Evolutionary conservation across 768 basidiomycete genomes (phyloP), one percentile per base, ranked within the genome.

Genomic region (Lactarius akahatsu): DNA sequence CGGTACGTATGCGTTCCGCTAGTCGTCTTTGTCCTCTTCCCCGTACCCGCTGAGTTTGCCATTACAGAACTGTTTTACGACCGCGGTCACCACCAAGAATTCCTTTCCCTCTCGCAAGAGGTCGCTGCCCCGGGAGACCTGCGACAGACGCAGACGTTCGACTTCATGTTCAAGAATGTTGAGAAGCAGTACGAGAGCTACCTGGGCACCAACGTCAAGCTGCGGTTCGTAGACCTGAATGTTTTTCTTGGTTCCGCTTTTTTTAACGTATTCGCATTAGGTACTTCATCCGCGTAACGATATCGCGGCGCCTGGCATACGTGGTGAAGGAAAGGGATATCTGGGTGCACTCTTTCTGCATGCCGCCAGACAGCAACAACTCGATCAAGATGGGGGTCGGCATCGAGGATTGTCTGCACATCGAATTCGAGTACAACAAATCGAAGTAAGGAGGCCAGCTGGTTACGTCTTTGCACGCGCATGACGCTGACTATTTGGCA

Each of bases 311-410:
- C 71, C 91, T 98, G 83, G 95, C 94, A 20, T 96, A 98, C 72
- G 93, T 96, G 5, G 80, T 85, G 57, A 96, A 96, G 77, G 97
- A 98, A 78, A 89, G 83, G 75, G 97, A 99, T 69, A 74, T 98
- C 23, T 98, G 96, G 96, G 96, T 98, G 4, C 96, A 99, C 76
- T 96, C 92, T 4, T 99, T 91, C 81, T 90, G 96, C 43, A 98
- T 98, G 93, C 97, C 96, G 11, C 95, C 96, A 63, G 97, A 98
- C 77, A 92, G 87, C 73, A 98, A 97, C 77, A 98, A 96, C 76
- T 90, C 93, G 50, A 98, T 98, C 80, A 98, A 96, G 83, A 98
- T 99, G 97, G 97, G 98, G 79, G 97, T 98, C 43, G 97, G 97
- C 9, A 99, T 99, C 66, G 97, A 98, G 76, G 97, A 98, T 74